Percentiles rank a stretch among this genome's conserved stretches.
These are phyloP conservation scores for Colletotrichum graminicola DNA, from an alignment of 2,329 filamentous ascomycete species.

Conservation along the genomic window DNA sequence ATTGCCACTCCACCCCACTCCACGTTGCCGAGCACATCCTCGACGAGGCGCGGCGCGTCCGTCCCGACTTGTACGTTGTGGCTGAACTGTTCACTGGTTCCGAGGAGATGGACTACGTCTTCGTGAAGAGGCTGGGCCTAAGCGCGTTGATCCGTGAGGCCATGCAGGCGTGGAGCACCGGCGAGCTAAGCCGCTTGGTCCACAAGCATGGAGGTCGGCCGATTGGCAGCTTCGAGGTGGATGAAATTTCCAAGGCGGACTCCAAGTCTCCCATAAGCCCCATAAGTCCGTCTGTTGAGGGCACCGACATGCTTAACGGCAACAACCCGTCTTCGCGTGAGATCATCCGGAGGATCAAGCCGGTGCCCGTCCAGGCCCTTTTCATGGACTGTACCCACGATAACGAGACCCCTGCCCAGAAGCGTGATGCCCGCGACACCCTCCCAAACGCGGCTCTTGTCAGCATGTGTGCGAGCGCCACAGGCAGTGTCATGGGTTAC, in stretches of 20 bases:
- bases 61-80: slow-evolving; percentile 90
- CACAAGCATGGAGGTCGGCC: slow-evolving; percentile 94
- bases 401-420: slow-evolving; percentile 96
- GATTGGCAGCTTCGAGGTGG: slow-evolving; percentile 97
- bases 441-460: slow-evolving; percentile 94
- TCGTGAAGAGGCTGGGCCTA: slow-evolving; percentile 91
- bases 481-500: slow-evolving; percentile 97
- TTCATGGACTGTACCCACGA: slow-evolving; percentile 99
- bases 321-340: slow-evolving; percentile 63
- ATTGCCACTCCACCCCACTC: slow-evolving; percentile 95
- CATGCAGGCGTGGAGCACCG: slow-evolving; percentile 98
- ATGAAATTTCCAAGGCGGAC: slow-evolving; percentile 79
- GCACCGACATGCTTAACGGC: slow-evolving; percentile 47
- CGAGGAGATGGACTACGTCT: slow-evolving; percentile 95
- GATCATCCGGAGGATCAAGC: slow-evolving; percentile 83
- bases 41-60: slow-evolving; percentile 89
- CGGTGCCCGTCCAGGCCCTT: slow-evolving; percentile 89
- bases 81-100: slow-evolving; percentile 96
- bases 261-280: slow-evolving; percentile 49
- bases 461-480: slow-evolving; percentile 94
- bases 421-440: slow-evolving; percentile 93
- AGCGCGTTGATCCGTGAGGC: slow-evolving; percentile 94
- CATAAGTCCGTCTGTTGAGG: slow-evolving; percentile 49
- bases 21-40: slow-evolving; percentile 95
- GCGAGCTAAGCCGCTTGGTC: slow-evolving; percentile 90